A percentile compares a stretch with the other conserved stretches of the same genome.
phyloP scores from a whole-genome alignment of 495 filamentous ascomycete species.

The Aspergillus bertholletiae region DNA sequence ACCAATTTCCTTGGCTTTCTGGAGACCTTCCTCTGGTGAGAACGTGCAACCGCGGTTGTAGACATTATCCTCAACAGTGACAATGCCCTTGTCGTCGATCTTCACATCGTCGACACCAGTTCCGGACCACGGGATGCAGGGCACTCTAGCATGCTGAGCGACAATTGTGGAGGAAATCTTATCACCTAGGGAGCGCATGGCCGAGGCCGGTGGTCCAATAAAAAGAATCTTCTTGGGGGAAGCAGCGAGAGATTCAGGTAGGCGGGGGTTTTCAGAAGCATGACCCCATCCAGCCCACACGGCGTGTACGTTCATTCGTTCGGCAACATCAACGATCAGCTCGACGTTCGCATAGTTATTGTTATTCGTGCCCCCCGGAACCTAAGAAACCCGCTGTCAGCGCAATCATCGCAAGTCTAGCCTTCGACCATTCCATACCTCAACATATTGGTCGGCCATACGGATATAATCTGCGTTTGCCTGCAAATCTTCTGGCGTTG shows the following conservation, averaged over 20 bases:
- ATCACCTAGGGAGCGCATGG: slow-evolving; percentile 98
- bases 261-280: slow-evolving; percentile 96
- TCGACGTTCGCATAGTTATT: slow-evolving; percentile 99
- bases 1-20: slow-evolving; percentile 83
- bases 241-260: slow-evolving; percentile 91
- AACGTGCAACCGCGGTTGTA: slow-evolving; percentile 90
- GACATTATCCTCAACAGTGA: slow-evolving; percentile 81
- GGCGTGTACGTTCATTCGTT: slow-evolving; percentile 96
- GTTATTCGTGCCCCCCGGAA: slow-evolving; percentile 99
- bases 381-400: slow-evolving; percentile 28
- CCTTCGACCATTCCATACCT: slow-evolving; percentile 50
- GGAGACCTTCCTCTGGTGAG: slow-evolving; percentile 82
- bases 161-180: slow-evolving; percentile 99
- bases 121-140: slow-evolving; percentile 98
- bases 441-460: slow-evolving; percentile 99
- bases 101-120: slow-evolving; percentile 80
- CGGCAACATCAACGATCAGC: slow-evolving; percentile 98
- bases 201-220: slow-evolving; percentile 95
- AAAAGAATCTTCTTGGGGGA: slow-evolving; percentile 98
- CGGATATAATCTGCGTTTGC: slow-evolving; percentile 99
- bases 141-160: slow-evolving; percentile 93
- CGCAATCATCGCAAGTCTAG: not conserved
- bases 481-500: slow-evolving; percentile 95
- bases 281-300: slow-evolving; percentile 99
- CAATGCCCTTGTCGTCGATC: slow-evolving; percentile 78